Base-by-base conservation (phyloP, 257 asterid species). In the Jaltomata sinuosa region DNA sequence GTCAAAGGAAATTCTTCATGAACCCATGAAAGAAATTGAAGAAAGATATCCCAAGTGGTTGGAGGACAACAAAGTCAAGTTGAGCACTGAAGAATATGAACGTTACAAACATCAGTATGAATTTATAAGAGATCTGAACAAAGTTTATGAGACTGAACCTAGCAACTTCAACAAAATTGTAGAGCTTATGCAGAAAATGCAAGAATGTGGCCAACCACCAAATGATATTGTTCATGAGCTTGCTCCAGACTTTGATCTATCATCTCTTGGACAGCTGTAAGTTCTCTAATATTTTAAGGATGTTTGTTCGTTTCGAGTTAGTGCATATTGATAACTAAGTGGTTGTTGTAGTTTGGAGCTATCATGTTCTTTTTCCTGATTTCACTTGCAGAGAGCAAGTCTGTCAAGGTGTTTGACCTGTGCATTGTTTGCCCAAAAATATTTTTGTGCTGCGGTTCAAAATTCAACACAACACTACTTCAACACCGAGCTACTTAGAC, bases 161-260 rank as follows among this genome's bases (percentile, higher is more conserved):
- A 87, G 87, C 27, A 94, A 97, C 92, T 95, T 93, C 97, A 94
- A 88, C 93, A 97, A 94, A 93, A 91, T 97, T 62, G 96, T 94
- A 52, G 99, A 97, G 91, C 95, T 97, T 79, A 97, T 97, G 98
- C 99, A 97, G 93, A 97, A 97, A 88, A 97, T 97, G 99, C 98
- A 97, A 89, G 99, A 94, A 77, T 97, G 99, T 88, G 99, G 99
- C 54, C 99, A 95, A 89, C 99, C 99, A 5, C 99, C 99, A 5
- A 91, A 90, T 62, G 99, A 97, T 81, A 95, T 97, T 36, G 97
- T 97, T 76, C 93, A 89, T 84, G 97, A 95, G 92, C 91, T 97
- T n/a, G 94, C 95, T 81, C 98, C 99, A 10, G 99, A 92, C 31
- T 92, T 94, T 50, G 97, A 95, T 88, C 79, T 97, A 45, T 93